Percentiles rank a stretch among this genome's conserved stretches.
phyloP scores from a whole-genome alignment of 345 rosid species.

The Murraya paniculata region DNA sequence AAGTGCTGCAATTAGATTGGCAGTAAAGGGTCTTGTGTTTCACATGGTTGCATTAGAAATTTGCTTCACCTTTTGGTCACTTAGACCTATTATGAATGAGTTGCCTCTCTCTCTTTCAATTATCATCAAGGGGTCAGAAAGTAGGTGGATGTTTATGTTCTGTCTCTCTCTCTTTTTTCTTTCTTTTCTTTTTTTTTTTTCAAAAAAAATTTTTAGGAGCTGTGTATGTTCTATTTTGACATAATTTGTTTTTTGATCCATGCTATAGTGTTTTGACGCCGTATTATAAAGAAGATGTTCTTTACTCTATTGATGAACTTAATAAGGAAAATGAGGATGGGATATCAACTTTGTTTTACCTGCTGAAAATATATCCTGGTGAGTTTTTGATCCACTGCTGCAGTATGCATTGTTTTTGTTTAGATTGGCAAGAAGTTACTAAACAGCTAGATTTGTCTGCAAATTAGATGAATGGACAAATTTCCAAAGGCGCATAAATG shows the following conservation, averaged over 20 bases:
- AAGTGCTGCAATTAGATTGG: background rate
- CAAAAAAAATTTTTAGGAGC: background rate
- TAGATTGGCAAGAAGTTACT: constrained; percentile 15
- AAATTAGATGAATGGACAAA: constrained; percentile 87
- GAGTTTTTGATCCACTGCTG: constrained; percentile 21
- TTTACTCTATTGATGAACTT: constrained; percentile 84
- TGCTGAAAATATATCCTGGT: constrained; percentile 93
- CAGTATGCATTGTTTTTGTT: constrained; percentile 11
- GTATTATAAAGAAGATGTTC: constrained; percentile 81
- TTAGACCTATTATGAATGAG: background rate
- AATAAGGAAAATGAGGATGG: constrained; percentile 92
- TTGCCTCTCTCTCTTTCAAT: background rate
- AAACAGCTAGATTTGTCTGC: constrained; percentile 19
- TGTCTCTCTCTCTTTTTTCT: no score
- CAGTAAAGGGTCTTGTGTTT: background rate
- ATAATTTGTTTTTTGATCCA: constrained; percentile 20
- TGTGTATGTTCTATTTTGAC: constrained; percentile 22
- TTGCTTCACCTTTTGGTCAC: background rate
- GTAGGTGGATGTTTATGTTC: background rate
- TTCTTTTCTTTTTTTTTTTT: background rate
- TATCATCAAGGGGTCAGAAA: background rate
- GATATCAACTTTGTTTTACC: constrained; percentile 70
- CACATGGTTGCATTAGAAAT: background rate
- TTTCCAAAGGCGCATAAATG: constrained; percentile 54
- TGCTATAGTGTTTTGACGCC: constrained; percentile 88